phyloP scores from a whole-genome alignment of 805 yeast genomes.

The Jamesozyma piceae region DNA sequence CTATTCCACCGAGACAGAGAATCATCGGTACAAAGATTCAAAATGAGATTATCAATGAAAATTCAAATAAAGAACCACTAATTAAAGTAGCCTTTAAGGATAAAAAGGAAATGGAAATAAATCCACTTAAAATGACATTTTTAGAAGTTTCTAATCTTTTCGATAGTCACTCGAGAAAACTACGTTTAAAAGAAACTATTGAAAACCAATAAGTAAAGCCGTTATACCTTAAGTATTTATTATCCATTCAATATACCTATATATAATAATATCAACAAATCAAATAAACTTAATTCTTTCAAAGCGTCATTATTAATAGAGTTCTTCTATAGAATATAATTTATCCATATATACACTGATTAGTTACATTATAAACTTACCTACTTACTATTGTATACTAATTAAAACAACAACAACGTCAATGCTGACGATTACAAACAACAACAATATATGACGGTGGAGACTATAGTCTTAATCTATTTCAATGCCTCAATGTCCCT shows the following conservation, averaged over 20 bases:
- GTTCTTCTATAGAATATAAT: background rate
- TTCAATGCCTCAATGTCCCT: background rate
- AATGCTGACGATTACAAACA: no score
- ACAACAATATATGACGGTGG: no score
- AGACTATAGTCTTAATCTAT: no score
- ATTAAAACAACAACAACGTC: no score
- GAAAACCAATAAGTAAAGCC: constrained; percentile 23
- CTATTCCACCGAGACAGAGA: constrained; percentile 70
- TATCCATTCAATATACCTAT: background rate
- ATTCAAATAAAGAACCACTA: constrained; percentile 49
- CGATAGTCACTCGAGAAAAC: constrained; percentile 73
- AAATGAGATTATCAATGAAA: constrained; percentile 46
- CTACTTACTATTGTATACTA: no score
- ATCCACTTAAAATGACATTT: constrained; percentile 50
- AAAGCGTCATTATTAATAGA: background rate
- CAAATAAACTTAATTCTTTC: no score
- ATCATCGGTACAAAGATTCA: constrained; percentile 48
- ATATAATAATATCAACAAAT: background rate
- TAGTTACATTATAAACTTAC: no score
- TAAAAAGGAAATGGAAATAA: constrained; percentile 56
- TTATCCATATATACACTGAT: background rate
- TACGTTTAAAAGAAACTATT: constrained; percentile 67
- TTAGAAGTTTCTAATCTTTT: constrained; percentile 57
- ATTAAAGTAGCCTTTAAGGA: constrained; percentile 73
- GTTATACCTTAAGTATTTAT: background rate